phyloP scores from a whole-genome alignment of 2,329 filamentous ascomycete species.

The Eutypa lata region DNA sequence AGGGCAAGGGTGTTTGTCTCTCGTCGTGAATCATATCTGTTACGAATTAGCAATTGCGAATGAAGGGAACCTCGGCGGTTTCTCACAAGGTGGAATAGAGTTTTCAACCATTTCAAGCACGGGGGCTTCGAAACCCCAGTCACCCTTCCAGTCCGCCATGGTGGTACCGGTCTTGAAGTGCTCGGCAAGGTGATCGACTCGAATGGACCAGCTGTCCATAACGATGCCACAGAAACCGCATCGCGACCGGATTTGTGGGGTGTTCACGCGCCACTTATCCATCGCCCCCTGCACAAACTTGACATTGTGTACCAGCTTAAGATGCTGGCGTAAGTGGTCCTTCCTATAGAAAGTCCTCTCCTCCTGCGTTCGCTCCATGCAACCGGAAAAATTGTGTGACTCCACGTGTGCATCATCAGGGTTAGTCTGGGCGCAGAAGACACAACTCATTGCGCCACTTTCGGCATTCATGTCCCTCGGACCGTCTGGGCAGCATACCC shows the following conservation, averaged over 20 bases:
- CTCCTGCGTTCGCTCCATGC: slow-evolving; percentile 60
- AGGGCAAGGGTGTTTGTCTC: slow-evolving; percentile 54
- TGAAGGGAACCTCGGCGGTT: slow-evolving; percentile 29
- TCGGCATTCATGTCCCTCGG: slow-evolving; percentile 54
- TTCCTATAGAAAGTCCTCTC: slow-evolving; percentile 67
- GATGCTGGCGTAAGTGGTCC: slow-evolving; percentile 64
- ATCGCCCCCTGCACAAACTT: slow-evolving; percentile 64
- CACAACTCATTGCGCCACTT: slow-evolving; percentile 54
- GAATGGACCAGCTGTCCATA: slow-evolving; percentile 59
- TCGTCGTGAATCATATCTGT: slow-evolving; percentile 64
- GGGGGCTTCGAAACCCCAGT: slow-evolving; percentile 63
- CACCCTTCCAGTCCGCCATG: slow-evolving; percentile 69
- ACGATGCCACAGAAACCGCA: slow-evolving; percentile 64
- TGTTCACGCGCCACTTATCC: slow-evolving; percentile 59
- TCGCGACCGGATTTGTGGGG: slow-evolving; percentile 59
- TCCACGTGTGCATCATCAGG: slow-evolving; percentile 56
- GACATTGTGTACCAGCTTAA: slow-evolving; percentile 59
- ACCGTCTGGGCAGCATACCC: slow-evolving; percentile 61
- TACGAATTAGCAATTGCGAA: slow-evolving; percentile 33
- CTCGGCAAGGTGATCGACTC: slow-evolving; percentile 63
- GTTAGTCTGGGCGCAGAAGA: slow-evolving; percentile 56
- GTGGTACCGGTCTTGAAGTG: slow-evolving; percentile 65
- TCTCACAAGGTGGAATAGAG: slow-evolving; percentile 63
- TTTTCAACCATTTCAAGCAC: slow-evolving; percentile 64
- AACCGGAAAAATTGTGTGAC: slow-evolving; percentile 58